Evolutionary conservation across 495 filamentous ascomycete genomes (phyloP).

Genomic region (Poronia punctata): DNA sequence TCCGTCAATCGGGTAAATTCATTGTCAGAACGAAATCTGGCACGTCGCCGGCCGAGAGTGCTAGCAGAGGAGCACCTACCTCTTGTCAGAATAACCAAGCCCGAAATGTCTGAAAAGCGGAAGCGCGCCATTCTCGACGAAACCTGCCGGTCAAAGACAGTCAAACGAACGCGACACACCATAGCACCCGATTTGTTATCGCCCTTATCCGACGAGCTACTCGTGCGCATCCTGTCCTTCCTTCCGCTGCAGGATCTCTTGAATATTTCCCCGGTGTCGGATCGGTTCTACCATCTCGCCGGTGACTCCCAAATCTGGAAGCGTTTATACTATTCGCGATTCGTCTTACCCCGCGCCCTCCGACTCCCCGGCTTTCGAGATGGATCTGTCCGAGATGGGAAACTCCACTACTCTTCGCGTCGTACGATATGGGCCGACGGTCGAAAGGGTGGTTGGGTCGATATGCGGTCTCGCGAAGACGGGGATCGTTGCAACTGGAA

Average conservation of each 20-base stretch:
- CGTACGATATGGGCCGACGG: constrained; percentile 79
- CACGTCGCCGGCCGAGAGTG: no score
- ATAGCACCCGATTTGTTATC: constrained; percentile 38
- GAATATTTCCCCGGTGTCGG: constrained; percentile 71
- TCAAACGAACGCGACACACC: constrained; percentile 20
- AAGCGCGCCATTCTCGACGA: constrained; percentile 16
- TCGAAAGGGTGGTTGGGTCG: constrained; percentile 36
- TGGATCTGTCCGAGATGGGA: constrained; percentile 28
- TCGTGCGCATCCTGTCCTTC: constrained; percentile 76
- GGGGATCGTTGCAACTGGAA: constrained; percentile 61
- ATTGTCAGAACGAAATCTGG: no score
- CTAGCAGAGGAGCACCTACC: no score
- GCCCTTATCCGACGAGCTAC: constrained; percentile 75
- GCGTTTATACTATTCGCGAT: constrained; percentile 76
- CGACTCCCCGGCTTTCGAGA: constrained; percentile 64
- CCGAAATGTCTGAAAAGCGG: constrained; percentile 16
- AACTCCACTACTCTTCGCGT: constrained; percentile 60
- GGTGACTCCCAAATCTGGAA: constrained; percentile 91
- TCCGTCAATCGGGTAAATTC: no score
- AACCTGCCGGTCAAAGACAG: constrained; percentile 11
- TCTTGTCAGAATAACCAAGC: no score
- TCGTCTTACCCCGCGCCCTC: constrained; percentile 76
- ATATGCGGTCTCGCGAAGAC: constrained; percentile 38
- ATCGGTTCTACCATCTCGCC: constrained; percentile 64
- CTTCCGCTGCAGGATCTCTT: constrained; percentile 63